Evolutionary conservation across 1,139 yeast genomes (phyloP), one percentile per base, ranked within the genome.

Genomic region (Trichomonascaceae sp.): DNA sequence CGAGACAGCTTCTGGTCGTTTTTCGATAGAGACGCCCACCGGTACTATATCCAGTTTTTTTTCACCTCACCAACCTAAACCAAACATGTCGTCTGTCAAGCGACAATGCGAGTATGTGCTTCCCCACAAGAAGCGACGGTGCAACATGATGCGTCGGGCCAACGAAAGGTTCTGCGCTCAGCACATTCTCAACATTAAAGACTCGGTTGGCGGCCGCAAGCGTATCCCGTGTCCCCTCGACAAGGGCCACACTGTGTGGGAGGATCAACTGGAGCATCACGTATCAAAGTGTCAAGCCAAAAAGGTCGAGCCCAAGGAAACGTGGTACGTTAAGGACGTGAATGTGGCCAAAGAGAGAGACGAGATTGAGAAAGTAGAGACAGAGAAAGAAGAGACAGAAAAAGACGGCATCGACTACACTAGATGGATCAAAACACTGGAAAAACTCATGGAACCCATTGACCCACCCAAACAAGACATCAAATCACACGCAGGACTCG

Each of bases 151-250:
- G 37, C 59, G 79, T 28, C 66, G 69, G 39, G 53, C 60, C 13
- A 68, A 57, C 22, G 65, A 64, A 20, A 55, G 56, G 34, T 77
- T 52, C 47, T 80, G 93, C 51, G 71, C 79, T 3, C 79, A 77
- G 44, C 93, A 80, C 51, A 35, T 39, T 16, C 53, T 43, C 8
- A 35, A 27, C 27, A 16, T 34, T 26, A 40, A 34, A 27, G 39
- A 37, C 23, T 31, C 29, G 4, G 23, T 23, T 1, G 47, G 47
- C 17, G 52, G 53, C 1, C 54, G 59, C 13, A 59, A 58, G 22
- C 58, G 95, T 40, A 65, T 85, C 0, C 72, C 76, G 3, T 85
- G 96, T 54, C 87, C 95, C 0, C 51, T 77, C 23, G 93, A 84
- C 50, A 72, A 76, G 0, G 64, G 70, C 4, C 96, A 85, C 52